Evolutionary conservation across 345 rosid genomes (phyloP), one percentile per base, ranked within the genome.

Genomic region (Trapa incisa): DNA sequence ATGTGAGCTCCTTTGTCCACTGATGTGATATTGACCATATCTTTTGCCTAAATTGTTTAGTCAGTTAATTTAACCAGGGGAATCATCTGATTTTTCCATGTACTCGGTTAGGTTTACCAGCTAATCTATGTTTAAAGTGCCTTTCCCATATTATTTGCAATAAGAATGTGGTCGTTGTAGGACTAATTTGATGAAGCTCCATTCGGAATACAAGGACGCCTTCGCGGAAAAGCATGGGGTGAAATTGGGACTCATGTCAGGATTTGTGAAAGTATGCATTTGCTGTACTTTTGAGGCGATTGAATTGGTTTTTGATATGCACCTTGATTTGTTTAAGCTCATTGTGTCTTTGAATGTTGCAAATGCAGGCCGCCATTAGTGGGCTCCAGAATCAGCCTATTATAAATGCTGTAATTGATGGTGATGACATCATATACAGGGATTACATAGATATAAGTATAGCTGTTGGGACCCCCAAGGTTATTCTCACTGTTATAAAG

Each of bases 111-210:
- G 48, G 2, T 12, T 45, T 11, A 45, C 48, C 48, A 45, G 13
- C 11, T 45, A 11, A 45, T 45, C 48, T 45, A 11, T 45, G 11
- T 11, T 45, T 2, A 11, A 45, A 45, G 48, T 45, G 48, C 48
- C 13, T 45, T 45, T 4, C 11, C 13, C 48, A 6, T 45, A 45
- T 45, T 45, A 45, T 5, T 41, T 45, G 48, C 13, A 11, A 45
- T 45, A 45, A 45, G 12, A 45, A 45, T 45, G 12, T 5, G 47
- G 13, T 45, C 48, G 11, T 45, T 45, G 48, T 67, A 95, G 99
- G 99, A 91, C 99, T 56, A 95, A 89, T 75, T 80, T 95, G 87
- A 95, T 89, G 97, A 89, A 91, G 80, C 96, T 91, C 54, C 93
- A 96, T 16, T 87, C 99, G 15, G 96, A 95, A 14, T 95, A 95